Evolutionary conservation across 2,329 filamentous ascomycete genomes (phyloP).

Genomic region (Botrytis aclada): DNA sequence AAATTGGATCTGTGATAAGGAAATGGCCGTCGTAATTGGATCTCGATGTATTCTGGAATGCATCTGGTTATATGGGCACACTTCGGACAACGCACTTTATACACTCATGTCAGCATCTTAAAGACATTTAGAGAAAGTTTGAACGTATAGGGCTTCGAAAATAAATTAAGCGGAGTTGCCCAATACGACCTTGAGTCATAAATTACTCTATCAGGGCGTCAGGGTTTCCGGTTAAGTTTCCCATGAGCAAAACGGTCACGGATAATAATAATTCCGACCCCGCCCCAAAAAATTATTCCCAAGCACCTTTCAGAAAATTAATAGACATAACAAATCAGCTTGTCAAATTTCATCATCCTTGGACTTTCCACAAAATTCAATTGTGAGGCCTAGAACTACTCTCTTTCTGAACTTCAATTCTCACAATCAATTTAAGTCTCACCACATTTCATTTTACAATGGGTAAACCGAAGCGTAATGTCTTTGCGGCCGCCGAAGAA

Average conservation of each 20-base stretch:
- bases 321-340: not conserved
- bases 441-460: slow-evolving; percentile 43
- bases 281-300: not conserved
- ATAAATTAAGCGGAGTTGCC: not conserved
- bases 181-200: not conserved
- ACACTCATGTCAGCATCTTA: not conserved
- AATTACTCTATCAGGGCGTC: not conserved
- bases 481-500: slow-evolving; percentile 75
- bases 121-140: not conserved
- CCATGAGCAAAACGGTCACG: not conserved
- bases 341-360: not conserved
- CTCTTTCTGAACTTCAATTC: not conserved
- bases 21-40: not conserved
- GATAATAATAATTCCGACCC: not conserved
- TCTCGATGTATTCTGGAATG: not conserved
- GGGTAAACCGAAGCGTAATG: slow-evolving; percentile 71
- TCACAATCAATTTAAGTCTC: not conserved
- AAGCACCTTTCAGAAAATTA: not conserved
- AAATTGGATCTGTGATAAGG: not conserved
- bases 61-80: not conserved
- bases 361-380: not conserved
- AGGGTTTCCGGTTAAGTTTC: slow-evolving; percentile 7
- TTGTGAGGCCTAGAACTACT: not conserved
- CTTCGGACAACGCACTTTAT: not conserved
- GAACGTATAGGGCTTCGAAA: not conserved